Base-by-base conservation (phyloP, 2,329 filamentous ascomycete species). In the Magnaporthiopsis rhizophila region DNA sequence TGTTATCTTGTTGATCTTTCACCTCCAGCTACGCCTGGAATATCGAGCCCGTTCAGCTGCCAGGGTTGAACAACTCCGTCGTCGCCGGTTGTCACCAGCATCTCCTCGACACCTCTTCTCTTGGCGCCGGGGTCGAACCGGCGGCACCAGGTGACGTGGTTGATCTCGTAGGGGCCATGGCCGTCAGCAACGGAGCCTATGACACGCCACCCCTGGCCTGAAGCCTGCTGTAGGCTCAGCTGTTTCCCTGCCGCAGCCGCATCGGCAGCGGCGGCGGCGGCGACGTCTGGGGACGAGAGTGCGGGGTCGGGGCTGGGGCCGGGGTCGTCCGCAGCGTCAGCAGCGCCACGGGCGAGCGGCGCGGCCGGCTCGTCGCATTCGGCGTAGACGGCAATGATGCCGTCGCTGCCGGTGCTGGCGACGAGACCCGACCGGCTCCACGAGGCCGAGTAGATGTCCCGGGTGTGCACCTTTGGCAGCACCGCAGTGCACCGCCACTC, bases 161-260 rank as follows among this genome's bases (percentile, higher is more conserved):
- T 99, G 68, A 98, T 83, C 77, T 99, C 95, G 72, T 94, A 97
- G 2, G 96, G 91, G 0, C 92, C 93, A 74, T 99, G 95, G 2
- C 89, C 91, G 45, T 88, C 88, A 61, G 88, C 81, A 1, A 90
- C 73, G n/a, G 84, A 83, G 0, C 86, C 85, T 21, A 96, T 72
- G 3, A 94, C 76, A 8, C 81, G 80, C 95, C 95, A 98, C 66
- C 84, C 38, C 15, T 45, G 38, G 38, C 38, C 38, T 7, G 38
- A 45, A 13, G 38, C 38, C 15, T 45, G 38, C 38, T 45, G 38
- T 82, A 1, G 83, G 84, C 59, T 38, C 59, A 38, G 45, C 30
- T 18, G 24, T 50, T 3, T 56, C 34, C 2, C 34, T 30, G 62
- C 59, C 58, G 65, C n/a, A 63, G 62, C 62, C 65, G 65, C 65